Evolutionary conservation across 2,329 filamentous ascomycete species (phyloP).

Genomic region (Pseudopithomyces maydicus): DNA sequence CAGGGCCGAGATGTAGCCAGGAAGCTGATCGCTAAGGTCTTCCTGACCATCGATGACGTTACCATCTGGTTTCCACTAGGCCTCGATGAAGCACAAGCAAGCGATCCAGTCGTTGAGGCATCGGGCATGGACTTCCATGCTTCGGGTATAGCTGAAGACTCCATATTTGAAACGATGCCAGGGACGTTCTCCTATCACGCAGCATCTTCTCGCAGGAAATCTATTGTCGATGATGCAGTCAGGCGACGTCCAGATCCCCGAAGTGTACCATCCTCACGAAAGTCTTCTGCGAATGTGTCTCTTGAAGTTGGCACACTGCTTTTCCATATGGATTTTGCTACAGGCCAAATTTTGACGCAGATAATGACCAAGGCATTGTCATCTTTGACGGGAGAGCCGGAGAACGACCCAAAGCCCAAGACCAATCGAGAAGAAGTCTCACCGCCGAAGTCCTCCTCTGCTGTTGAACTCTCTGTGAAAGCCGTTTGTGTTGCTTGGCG

Average conservation of each 20-base stretch:
- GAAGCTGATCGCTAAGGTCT: constrained; percentile 34
- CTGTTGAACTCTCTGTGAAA: constrained; percentile 30
- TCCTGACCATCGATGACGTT: constrained; percentile 45
- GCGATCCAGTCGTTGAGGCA: constrained; percentile 16
- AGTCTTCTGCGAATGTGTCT: constrained; percentile 22
- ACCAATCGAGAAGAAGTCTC: background rate
- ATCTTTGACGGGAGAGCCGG: constrained; percentile 20
- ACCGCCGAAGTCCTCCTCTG: constrained; percentile 2
- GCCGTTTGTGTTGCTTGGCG: constrained; percentile 38
- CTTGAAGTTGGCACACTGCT: constrained; percentile 42
- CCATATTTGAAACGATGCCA: constrained; percentile 49
- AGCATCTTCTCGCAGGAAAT: constrained; percentile 37
- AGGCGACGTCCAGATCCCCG: constrained; percentile 22
- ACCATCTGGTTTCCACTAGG: constrained; percentile 45
- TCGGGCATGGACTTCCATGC: constrained; percentile 29
- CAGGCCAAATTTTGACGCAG: constrained; percentile 39
- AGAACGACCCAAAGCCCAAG: background rate
- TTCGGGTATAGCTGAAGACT: constrained; percentile 40
- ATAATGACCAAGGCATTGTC: constrained; percentile 32
- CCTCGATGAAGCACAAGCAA: constrained; percentile 20
- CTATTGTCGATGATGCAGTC: constrained; percentile 26
- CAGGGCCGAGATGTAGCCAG: background rate
- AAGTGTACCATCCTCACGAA: constrained; percentile 8
- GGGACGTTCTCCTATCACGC: constrained; percentile 56
- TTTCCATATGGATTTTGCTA: constrained; percentile 41